Evolutionary conservation across 2,329 filamentous ascomycete genomes (phyloP).

Genomic region (Colletotrichum cereale): DNA sequence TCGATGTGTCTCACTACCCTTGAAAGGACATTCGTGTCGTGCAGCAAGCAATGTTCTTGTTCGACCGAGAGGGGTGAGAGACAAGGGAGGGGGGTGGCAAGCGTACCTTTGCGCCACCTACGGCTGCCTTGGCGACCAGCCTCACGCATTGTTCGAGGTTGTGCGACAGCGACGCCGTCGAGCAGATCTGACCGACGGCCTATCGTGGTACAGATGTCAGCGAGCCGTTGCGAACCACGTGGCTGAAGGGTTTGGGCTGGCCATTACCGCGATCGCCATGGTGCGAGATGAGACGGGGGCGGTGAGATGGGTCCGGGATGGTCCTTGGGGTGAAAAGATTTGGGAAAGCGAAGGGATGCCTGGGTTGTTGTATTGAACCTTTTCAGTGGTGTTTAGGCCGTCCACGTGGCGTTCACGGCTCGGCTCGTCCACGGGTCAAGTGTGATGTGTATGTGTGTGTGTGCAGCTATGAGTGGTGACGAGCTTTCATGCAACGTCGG

Average conservation of each 20-base stretch:
- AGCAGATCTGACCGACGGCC: slow-evolving; percentile 92
- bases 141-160: slow-evolving; percentile 84
- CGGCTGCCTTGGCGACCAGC: slow-evolving; percentile 79
- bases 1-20: not conserved
- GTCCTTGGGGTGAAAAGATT: not conserved
- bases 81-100: not conserved
- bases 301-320: not conserved
- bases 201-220: slow-evolving; percentile 51
- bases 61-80: not conserved
- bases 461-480: not conserved
- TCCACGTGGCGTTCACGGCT: not conserved
- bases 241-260: not conserved
- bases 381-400: not conserved
- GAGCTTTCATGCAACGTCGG: slow-evolving; percentile 11
- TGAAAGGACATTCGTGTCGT: not conserved
- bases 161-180: slow-evolving; percentile 80
- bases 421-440: not conserved
- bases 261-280: slow-evolving; percentile 49
- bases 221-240: slow-evolving; percentile 13
- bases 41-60: not conserved
- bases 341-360: not conserved
- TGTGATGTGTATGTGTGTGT: not conserved
- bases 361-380: not conserved
- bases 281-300: slow-evolving; percentile 19
- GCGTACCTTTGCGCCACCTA: slow-evolving; percentile 80